These are phyloP conservation scores for Boletus bicolor DNA, from an alignment of 768 basidiomycete species.

Conservation along the genomic window DNA sequence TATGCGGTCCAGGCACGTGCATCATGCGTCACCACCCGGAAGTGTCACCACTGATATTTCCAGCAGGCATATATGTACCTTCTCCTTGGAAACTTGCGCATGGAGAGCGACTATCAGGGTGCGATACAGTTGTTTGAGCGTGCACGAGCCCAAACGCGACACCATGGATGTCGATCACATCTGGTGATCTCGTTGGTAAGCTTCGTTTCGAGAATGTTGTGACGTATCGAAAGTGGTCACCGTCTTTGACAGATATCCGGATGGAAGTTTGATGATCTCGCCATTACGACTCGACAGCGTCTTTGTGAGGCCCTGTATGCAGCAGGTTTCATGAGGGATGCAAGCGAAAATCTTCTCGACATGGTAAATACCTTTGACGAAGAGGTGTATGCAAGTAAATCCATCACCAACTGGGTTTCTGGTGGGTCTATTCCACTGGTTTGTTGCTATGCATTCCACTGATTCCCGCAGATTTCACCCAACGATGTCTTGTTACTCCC, in stretches of 20 bases:
- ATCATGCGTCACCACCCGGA: not conserved
- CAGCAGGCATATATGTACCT: constrained; percentile 9
- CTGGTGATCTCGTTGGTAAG: not conserved
- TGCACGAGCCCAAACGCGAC: too few species aligned
- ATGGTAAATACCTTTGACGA: not conserved
- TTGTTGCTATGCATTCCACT: too few species aligned
- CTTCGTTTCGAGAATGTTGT: too few species aligned
- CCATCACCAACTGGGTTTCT: not conserved
- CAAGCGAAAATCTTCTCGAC: not conserved
- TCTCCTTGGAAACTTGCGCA: not conserved
- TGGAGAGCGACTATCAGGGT: not conserved
- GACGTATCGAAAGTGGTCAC: too few species aligned
- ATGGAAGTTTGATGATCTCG: too few species aligned
- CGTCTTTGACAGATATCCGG: too few species aligned
- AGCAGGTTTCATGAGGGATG: not conserved
- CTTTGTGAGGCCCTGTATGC: too few species aligned
- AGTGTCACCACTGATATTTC: not conserved
- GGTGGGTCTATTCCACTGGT: not conserved
- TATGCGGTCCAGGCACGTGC: not conserved
- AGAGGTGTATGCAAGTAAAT: not conserved
- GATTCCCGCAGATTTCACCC: not conserved
- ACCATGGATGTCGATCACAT: not conserved
- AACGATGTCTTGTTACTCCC: not conserved
- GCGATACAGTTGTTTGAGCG: too few species aligned
- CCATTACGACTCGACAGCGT: too few species aligned